Conservation (phyloP, 768 basidiomycete genomes). For the Kwoniella sp. region DNA sequence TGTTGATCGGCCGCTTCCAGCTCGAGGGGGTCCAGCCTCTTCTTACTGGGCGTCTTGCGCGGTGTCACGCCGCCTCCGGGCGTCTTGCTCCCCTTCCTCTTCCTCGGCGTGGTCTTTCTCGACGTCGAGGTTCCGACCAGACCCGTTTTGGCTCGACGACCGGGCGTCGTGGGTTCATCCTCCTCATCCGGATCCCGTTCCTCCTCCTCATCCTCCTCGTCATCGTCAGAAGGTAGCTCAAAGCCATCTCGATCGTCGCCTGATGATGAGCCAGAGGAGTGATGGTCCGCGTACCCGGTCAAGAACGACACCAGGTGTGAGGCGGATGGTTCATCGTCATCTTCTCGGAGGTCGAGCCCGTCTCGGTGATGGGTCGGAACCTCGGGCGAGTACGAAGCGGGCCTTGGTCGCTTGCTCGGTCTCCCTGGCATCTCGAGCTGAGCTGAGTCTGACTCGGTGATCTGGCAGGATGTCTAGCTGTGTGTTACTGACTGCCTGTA, state of each 20-base stretch:
- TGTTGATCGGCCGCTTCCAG: slow-evolving; percentile 1
- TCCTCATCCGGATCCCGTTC: slow-evolving; percentile 26
- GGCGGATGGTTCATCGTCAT: slow-evolving; percentile 20
- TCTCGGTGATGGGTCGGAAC: background rate
- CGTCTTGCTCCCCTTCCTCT: background rate
- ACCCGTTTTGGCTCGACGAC: slow-evolving; percentile 22
- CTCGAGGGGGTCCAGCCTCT: slow-evolving; percentile 7
- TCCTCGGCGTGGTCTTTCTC: slow-evolving; percentile 4
- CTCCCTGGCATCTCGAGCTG: slow-evolving; percentile 16
- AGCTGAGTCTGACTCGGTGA: background rate
- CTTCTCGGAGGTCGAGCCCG: background rate
- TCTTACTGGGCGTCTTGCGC: slow-evolving; percentile 15
- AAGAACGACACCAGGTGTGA: slow-evolving; percentile 43
- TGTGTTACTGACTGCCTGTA: too few species aligned
- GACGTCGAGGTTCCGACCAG: slow-evolving; percentile 20
- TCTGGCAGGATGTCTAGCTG: too few species aligned
- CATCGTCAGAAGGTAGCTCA: slow-evolving; percentile 10
- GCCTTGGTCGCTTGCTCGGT: slow-evolving; percentile 12
- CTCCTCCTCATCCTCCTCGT: slow-evolving; percentile 20
- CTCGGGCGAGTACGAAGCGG: background rate
- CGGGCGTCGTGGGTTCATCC: slow-evolving; percentile 27
- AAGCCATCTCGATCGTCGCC: slow-evolving; percentile 18
- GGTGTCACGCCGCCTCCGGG: slow-evolving; percentile 11
- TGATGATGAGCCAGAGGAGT: slow-evolving; percentile 10
- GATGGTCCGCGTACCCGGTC: slow-evolving; percentile 32